These are phyloP conservation scores for Pyrenophora tritici-repentis DNA, from an alignment of 2,329 filamentous ascomycete species.

Conservation along the genomic window DNA sequence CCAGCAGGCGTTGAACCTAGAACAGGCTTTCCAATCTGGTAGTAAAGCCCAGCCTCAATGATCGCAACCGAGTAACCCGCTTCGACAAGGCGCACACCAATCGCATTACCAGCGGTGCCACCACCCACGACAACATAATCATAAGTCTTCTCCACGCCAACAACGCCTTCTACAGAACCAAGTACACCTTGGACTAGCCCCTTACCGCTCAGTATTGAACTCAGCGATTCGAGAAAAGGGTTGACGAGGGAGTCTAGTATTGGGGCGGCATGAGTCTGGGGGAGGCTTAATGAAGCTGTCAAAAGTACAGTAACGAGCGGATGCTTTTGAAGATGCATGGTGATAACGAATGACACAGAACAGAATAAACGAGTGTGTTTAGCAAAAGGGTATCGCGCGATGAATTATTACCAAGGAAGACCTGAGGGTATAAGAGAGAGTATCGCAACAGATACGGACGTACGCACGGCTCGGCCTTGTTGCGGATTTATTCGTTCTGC, in stretches of 20 bases:
- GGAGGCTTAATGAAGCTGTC: neutral
- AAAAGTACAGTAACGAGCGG: neutral
- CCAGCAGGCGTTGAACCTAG: conserved; percentile 23
- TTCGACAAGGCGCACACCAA: conserved; percentile 2
- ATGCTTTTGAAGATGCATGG: neutral
- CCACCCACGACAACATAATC: too few relatives aligned
- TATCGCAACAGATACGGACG: neutral
- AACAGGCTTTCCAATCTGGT: conserved; percentile 21
- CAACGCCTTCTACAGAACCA: too few relatives aligned
- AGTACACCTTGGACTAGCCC: neutral
- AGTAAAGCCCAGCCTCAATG: conserved; percentile 30
- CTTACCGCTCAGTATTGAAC: neutral
- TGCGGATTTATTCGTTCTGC: neutral
- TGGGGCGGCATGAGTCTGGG: neutral
- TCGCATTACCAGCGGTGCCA: conserved; percentile 2
- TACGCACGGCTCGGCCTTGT: neutral
- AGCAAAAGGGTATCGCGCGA: neutral
- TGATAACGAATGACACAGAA: neutral
- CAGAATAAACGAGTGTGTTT: neutral
- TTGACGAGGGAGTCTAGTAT: neutral
- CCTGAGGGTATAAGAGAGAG: neutral
- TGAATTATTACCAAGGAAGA: neutral
- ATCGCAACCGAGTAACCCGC: conserved; percentile 21
- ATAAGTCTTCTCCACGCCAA: too few relatives aligned
- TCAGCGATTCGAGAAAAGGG: neutral